These are phyloP conservation scores for Aureobasidium leucospermi DNA, from an alignment of 2,329 filamentous ascomycete genomes.

Conservation along the genomic window DNA sequence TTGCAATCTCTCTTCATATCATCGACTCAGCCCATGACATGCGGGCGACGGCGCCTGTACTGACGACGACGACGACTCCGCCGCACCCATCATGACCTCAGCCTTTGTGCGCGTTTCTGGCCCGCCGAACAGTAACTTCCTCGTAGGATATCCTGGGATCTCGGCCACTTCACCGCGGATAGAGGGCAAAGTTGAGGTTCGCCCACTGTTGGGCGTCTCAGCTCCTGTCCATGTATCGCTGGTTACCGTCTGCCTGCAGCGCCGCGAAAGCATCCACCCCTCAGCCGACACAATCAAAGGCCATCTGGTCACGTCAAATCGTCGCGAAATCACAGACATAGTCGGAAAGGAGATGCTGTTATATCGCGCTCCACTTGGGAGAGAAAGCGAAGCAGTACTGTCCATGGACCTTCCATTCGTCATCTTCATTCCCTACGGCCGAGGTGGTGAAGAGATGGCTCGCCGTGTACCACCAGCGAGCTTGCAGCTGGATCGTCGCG, in stretches of 20 bases:
- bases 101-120: constrained; percentile 94
- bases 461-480: constrained; percentile 87
- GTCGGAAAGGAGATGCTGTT: constrained; percentile 94
- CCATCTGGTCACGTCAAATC: constrained; percentile 71
- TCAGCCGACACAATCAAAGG: constrained; percentile 92
- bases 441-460: constrained; percentile 83
- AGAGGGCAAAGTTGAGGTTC: constrained; percentile 95
- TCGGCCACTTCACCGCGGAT: constrained; percentile 96
- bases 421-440: constrained; percentile 91
- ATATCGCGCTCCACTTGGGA: constrained; percentile 76
- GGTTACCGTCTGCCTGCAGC: constrained; percentile 87
- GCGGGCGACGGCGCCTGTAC: constrained; percentile 5
- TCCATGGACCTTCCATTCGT: constrained; percentile 97
- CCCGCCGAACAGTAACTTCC: constrained; percentile 91
- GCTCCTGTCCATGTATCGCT: constrained; percentile 86
- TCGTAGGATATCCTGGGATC: constrained; percentile 96
- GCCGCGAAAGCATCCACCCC: constrained; percentile 92
- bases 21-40: constrained; percentile 2
- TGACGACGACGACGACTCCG: background rate
- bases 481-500: constrained; percentile 80
- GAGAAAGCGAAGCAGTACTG: constrained; percentile 80
- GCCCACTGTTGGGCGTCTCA: constrained; percentile 75
- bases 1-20: background rate
- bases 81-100: constrained; percentile 37
- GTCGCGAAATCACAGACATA: constrained; percentile 84